Evolutionary conservation across 805 yeast genomes (phyloP).

Genomic region (Candida tallmaniae): DNA sequence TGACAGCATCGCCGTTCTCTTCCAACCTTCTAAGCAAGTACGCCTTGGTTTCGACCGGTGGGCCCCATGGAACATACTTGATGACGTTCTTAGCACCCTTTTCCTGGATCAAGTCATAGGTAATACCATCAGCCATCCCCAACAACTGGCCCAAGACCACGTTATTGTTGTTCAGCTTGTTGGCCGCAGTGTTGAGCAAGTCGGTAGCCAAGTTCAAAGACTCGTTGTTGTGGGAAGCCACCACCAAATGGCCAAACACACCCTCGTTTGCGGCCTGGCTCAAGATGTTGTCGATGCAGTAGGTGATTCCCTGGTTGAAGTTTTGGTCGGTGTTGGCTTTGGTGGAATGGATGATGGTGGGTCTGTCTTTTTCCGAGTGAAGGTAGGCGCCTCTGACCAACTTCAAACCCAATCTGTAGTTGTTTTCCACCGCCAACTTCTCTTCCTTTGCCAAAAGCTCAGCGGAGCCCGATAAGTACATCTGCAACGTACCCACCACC

Average conservation of each 20-base stretch:
- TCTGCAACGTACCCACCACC: slow-evolving; percentile 88
- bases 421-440: slow-evolving; percentile 52
- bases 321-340: slow-evolving; percentile 77
- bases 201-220: slow-evolving; percentile 73
- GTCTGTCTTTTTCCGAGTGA: slow-evolving; percentile 78
- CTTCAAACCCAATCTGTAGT: slow-evolving; percentile 78
- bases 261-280: slow-evolving; percentile 37
- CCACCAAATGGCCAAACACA: slow-evolving; percentile 71
- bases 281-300: slow-evolving; percentile 57
- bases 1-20: slow-evolving; percentile 94
- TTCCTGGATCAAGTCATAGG: slow-evolving; percentile 64
- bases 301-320: slow-evolving; percentile 66
- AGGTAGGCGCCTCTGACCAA: slow-evolving; percentile 94
- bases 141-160: slow-evolving; percentile 85
- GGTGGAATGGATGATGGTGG: slow-evolving; percentile 61
- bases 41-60: slow-evolving; percentile 89
- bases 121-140: slow-evolving; percentile 93
- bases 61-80: slow-evolving; percentile 98
- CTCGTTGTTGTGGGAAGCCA: slow-evolving; percentile 83
- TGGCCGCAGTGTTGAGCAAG: slow-evolving; percentile 28
- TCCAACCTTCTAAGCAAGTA: slow-evolving; percentile 84
- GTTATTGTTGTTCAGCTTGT: slow-evolving; percentile 40
- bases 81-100: slow-evolving; percentile 70
- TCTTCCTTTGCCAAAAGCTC: slow-evolving; percentile 60
- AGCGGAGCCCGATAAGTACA: slow-evolving; percentile 76